Evolutionary conservation across 2,329 filamentous ascomycete species (phyloP), one percentile per base, ranked within the genome.

Genomic region (Ophiostoma piceae): DNA sequence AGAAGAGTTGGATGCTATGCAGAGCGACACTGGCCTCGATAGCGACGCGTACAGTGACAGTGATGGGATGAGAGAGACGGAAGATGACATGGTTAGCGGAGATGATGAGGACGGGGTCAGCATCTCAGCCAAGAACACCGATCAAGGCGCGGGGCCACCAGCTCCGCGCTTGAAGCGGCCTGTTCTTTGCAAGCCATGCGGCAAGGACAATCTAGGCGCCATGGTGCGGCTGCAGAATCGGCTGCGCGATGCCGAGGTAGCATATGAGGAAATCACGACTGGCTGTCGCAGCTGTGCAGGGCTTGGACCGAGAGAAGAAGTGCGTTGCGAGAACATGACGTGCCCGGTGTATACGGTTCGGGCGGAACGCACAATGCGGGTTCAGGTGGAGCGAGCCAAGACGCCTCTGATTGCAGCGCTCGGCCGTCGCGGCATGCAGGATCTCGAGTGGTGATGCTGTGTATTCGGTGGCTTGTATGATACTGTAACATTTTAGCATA

Each of bases 271-370:
- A 71, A 79, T 97, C 8, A 82, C 90, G 54, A 84, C 83, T 67
- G 82, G 97, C 9, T 99, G 95, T 79, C 87, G 90, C 71, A 91
- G 87, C 75, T 99, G 95, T 78, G 88, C 92, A 54, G 89, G 88
- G 0, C 77, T 94, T 22, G 83, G 90, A 3, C 90, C 88, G 73
- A 81, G 87, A 1, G 94, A 97, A 51, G 87, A 90, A 43, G 89
- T 97, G n/a, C 84, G 80, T 57, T 99, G 95, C 77, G 92, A 97
- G 76, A 96, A 91, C 78, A 88, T 91, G 77, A 94, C 97, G 79
- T 99, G 95, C 77, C 91, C 94, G 0, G 92, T 97, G 0, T 98
- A 96, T 74, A 98, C 96, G 79, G 89, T 89, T 41, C 80, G 92
- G 16, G 84, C 87, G 68, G 90, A 88, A 77, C 88, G 91, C 76